Evolutionary conservation across 768 basidiomycete genomes (phyloP), one percentile per base, ranked within the genome.

Genomic region (Amanita subjunquillea): DNA sequence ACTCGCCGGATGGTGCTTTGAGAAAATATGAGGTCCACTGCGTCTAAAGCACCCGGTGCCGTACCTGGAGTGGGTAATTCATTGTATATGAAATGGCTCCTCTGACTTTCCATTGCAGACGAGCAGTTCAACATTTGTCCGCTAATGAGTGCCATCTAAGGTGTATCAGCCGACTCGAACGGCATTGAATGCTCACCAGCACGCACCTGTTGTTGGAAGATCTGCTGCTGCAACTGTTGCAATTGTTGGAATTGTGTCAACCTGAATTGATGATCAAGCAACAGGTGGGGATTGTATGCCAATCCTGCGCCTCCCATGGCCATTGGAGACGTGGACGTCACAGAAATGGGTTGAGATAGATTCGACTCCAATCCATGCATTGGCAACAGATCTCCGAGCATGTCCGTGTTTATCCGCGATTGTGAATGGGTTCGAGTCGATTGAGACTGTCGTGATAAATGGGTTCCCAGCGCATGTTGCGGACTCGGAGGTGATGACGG

Each of bases 191-290:
- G 63, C 78, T 56, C 53, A 9, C 1, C 8, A 22, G 29, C 38
- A 41, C 36, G 13, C 15, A 85, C 91, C 82, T 92, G 91, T 63
- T 92, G 90, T 61, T 92, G 90, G 54, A 91, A 87, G 55, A 91
- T 87, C 72, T 90, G 85, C 53, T 83, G 83, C 62, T 93, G 87
- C 10, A 85, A 71, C 63, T 87, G 82, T 61, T 85, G 86, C 7
- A 87, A 71, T 63, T 86, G 82, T 56, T 86, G 89, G 3, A 91
- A 71, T 63, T 87, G 86, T 2, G 78, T 77, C 42, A 91, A 73
- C 63, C 84, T 85, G 69, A 87, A 78, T 64, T 90, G 87, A 59
- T 89, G 86, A 60, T 87, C 84, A 39, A 85, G 65, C 36, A 86
- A 66, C 55, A 79, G 62, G 43, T 82, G 77, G 5, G 78, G 72